Evolutionary conservation across 176 grass and related monocot genomes (phyloP), one percentile per base, ranked within the genome.

Genomic region (Zizania latifolia): DNA sequence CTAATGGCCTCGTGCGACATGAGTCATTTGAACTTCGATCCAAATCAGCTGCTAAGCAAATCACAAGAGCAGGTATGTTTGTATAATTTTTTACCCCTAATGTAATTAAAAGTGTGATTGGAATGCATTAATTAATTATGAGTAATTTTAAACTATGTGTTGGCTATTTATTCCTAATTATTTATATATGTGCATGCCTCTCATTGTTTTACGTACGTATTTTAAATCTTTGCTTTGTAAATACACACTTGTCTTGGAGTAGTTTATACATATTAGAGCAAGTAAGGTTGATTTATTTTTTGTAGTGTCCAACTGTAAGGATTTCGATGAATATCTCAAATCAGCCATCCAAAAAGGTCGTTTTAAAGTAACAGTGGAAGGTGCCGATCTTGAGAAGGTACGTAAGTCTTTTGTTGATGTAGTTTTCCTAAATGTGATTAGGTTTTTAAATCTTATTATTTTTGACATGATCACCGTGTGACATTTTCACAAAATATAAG

Each of bases 301-400:
- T 72, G 65, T 40, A 89, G 86, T 75, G 57, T 89, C 82, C 8
- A 85, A 65, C 21, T 44, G 32, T 33, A 87, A 82, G 6, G 73
- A 78, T 58, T 32, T 82, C 29, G 81, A 93, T 31, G 91, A 81
- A 54, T 79, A 84, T 71, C 11, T 77, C 7, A 89, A 72, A 80
- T 58, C 35, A 3, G 23, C 80, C 19, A 54, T 93, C 44, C 85
- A 93, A 13, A 93, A 82, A 65, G 91, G 91, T 0, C 77, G 84
- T 3, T 93, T 93, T 60, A 90, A 86, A 82, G 73, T 93, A 35
- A 90, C 76, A 62, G 84, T 54, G 4, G 71, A 81, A 62, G 79
- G 77, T 82, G 44, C 26, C 30, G 81, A 84, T 8, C 67, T 83
- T 9, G 69, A 70, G 35, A 90, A 82, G 91, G 91, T 89, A n/a